Conservation (phyloP, 441 rosid species). For the Pelargonium fulgidum region DNA sequence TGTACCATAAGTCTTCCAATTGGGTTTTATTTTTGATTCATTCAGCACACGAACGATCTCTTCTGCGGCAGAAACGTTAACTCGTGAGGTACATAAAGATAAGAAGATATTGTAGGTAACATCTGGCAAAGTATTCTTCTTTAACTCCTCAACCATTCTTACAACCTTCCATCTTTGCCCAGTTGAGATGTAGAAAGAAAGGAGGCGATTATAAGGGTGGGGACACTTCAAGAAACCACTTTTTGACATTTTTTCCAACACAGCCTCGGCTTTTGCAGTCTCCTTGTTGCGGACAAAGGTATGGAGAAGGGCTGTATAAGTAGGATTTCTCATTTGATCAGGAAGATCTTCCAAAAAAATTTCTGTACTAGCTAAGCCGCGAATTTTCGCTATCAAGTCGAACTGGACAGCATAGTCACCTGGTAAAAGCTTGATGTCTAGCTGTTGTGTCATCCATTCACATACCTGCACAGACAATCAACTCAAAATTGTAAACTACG, state of each 20-base stretch:
- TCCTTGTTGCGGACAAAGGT: conserved; percentile 48
- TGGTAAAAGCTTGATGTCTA: conserved; percentile 55
- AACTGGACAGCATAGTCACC: conserved; percentile 90
- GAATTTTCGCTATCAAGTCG: conserved; percentile 74
- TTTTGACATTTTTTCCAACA: conserved; percentile 69
- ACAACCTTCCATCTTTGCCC: conserved; percentile 53
- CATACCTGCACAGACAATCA: conserved; percentile 47
- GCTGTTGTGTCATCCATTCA: conserved; percentile 75
- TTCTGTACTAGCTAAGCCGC: conserved; percentile 63
- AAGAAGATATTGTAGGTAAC: conserved; percentile 67
- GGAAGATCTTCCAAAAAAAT: conserved; percentile 82
- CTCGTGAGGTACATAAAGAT: conserved; percentile 44
- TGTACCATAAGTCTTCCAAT: conserved; percentile 77
- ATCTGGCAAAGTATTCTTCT: conserved; percentile 57
- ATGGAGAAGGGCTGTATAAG: conserved; percentile 77
- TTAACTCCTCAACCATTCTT: conserved; percentile 49
- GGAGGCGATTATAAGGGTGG: conserved; percentile 71
- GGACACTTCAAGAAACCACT: conserved; percentile 56
- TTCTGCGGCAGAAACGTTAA: conserved; percentile 56
- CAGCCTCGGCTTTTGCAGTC: conserved; percentile 59
- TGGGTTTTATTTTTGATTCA: conserved; percentile 52
- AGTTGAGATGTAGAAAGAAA: conserved; percentile 49
- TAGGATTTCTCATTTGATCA: conserved; percentile 51
- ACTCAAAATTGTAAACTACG: not conserved
- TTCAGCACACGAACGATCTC: conserved; percentile 52